Base-by-base conservation (phyloP, 2,329 filamentous ascomycete species). In the Neofusicoccum cordaticola region DNA sequence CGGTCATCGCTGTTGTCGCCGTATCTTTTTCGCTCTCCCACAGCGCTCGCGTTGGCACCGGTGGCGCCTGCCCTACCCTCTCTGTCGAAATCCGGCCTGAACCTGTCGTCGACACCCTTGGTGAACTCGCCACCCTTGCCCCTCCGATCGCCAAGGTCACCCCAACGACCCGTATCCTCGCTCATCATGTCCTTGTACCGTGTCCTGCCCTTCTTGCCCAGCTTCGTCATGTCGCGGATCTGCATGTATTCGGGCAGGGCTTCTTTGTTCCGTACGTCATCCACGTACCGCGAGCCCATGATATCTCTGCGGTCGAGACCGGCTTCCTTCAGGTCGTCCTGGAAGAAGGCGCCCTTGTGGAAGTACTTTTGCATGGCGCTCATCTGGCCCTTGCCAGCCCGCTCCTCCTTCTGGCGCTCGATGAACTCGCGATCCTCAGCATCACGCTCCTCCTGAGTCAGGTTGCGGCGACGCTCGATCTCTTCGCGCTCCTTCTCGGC, bases 291-390 rank as follows among this genome's bases (percentile, higher is more conserved):
- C 2, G 89, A 86, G 13, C 93, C 93, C 87, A 96, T 96, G 68
- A 97, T 84, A 73, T 97, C 91, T 52, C 95, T 84, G 73, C 89
- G 85, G 68, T 91, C 88, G 51, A 97, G 81, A 0, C 92, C 91
- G 67, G 91, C 87, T 15, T 87, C 87, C 70, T 88, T 87, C 60
- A 88, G 84, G 71, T 96, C 91, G 61, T 93, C 92, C 69, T 90
- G 90, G 82, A 92, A 98, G 81, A 98, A 99, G 15, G 95, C 95
- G 56, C 95, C 95, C 80, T 93, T 94, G 83, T 99, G 95, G 78
- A 92, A 93, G 80, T 98, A 99, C 75, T 93, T 93, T 74, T 97
- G 93, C 90, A 98, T 92, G 76, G 88, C 97, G 1, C 86, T 86
- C 84, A 95, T 92, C 78, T 94, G 90, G 62, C 92, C 92, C 66